Percentiles rank a stretch among this genome's conserved stretches.
Conservation (phyloP, 441 rosid genomes). For the Brassica hybrid region DNA sequence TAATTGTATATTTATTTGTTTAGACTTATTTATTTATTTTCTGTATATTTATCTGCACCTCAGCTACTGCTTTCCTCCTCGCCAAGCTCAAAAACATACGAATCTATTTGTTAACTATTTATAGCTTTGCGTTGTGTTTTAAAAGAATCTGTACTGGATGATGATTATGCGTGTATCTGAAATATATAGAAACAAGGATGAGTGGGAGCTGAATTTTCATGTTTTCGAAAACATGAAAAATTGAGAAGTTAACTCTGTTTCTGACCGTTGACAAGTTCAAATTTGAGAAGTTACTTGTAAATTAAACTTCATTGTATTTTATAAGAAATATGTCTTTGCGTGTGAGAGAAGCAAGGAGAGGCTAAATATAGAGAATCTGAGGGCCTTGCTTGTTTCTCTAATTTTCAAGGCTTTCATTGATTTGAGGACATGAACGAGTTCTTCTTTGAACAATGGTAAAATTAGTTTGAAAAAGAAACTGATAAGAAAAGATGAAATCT, state of each 20-base stretch:
- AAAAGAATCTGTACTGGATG: constrained; percentile 3
- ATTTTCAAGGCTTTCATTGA: constrained; percentile 35
- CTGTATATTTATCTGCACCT: constrained; percentile 43
- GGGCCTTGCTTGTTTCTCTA: constrained; percentile 44
- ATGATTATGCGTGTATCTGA: neutral
- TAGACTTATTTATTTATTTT: too few species aligned
- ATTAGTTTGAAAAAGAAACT: constrained; percentile 23
- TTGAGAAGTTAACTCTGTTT: constrained; percentile 5
- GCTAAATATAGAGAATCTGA: constrained; percentile 39
- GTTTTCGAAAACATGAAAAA: too few species aligned
- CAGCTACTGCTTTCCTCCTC: constrained; percentile 72
- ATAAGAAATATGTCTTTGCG: neutral
- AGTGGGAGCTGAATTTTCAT: neutral
- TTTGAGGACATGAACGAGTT: constrained; percentile 46
- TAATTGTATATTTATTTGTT: too few species aligned
- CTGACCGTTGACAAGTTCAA: neutral
- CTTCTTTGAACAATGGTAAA: constrained; percentile 22
- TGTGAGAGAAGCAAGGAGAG: neutral
- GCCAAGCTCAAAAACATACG: constrained; percentile 58
- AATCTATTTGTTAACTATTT: constrained; percentile 15
- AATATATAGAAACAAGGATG: neutral
- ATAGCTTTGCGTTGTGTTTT: constrained; percentile 9
- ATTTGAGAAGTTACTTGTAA: neutral
- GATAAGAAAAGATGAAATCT: constrained; percentile 25
- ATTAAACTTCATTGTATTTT: neutral